These are phyloP conservation scores for Fusarium duplospermum DNA, from an alignment of 2,329 filamentous ascomycete genomes.

Conservation along the genomic window DNA sequence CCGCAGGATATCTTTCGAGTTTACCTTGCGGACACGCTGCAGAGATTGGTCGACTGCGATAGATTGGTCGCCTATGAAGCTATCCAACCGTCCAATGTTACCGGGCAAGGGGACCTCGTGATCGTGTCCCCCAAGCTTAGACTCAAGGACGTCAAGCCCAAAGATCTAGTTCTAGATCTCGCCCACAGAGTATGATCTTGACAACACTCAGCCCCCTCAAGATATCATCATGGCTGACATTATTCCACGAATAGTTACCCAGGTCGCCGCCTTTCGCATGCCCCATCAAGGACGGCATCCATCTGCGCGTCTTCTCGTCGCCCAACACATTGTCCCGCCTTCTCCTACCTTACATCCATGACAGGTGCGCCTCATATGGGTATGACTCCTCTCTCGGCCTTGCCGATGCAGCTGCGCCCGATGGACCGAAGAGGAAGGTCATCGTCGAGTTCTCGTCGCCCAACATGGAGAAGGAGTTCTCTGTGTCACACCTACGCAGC, in stretches of 20 bases:
- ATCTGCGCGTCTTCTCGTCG: slow-evolving; percentile 36
- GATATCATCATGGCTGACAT: not conserved
- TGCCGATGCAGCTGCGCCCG: slow-evolving; percentile 3
- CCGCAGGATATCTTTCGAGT: slow-evolving; percentile 43
- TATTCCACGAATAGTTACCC: slow-evolving; percentile 28
- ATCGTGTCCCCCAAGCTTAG: slow-evolving; percentile 42
- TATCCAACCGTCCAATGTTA: slow-evolving; percentile 42
- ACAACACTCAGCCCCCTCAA: not conserved
- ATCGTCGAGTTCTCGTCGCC: slow-evolving; percentile 81
- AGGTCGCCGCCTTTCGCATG: slow-evolving; percentile 35
- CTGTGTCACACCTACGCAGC: slow-evolving; percentile 75
- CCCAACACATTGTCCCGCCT: slow-evolving; percentile 39
- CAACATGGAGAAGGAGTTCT: slow-evolving; percentile 80
- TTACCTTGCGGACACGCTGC: slow-evolving; percentile 37
- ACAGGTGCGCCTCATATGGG: slow-evolving; percentile 31
- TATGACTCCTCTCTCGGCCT: slow-evolving; percentile 37
- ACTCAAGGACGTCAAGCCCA: slow-evolving; percentile 16
- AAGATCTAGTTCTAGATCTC: slow-evolving; percentile 38
- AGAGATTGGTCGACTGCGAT: slow-evolving; percentile 39
- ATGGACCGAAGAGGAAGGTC: slow-evolving; percentile 50
- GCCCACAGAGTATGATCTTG: slow-evolving; percentile 26
- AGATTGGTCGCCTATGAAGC: slow-evolving; percentile 40
- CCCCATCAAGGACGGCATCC: slow-evolving; percentile 40
- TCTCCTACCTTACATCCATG: slow-evolving; percentile 35
- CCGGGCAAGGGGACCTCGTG: slow-evolving; percentile 41